phyloP scores from a whole-genome alignment of 495 filamentous ascomycete genomes.

The Lineolata rhizophorae region DNA sequence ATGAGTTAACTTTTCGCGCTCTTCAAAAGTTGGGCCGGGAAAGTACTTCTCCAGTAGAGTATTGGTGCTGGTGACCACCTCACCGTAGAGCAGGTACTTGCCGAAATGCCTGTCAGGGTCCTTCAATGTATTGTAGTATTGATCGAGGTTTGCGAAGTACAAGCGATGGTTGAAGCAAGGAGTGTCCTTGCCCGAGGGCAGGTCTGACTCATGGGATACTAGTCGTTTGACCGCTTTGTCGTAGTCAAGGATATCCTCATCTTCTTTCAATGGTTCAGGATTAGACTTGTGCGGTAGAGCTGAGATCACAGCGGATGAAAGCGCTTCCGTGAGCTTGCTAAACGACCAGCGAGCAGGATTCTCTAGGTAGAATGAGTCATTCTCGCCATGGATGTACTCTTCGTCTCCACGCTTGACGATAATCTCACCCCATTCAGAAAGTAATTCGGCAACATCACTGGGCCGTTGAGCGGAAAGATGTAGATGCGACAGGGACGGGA shows the following conservation, averaged over 20 bases:
- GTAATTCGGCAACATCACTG: conserved; percentile 39
- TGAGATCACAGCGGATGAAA: no score
- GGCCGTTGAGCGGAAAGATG: conserved; percentile 58
- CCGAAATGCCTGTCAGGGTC: conserved; percentile 47
- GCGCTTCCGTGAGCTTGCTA: conserved; percentile 20
- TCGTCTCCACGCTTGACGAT: conserved; percentile 42
- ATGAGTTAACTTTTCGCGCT: not conserved
- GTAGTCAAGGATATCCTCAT: conserved; percentile 41
- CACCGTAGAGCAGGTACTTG: conserved; percentile 59
- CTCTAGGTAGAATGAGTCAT: conserved; percentile 67
- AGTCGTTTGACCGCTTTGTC: conserved; percentile 48
- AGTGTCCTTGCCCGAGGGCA: conserved; percentile 52
- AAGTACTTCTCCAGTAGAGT: conserved; percentile 78
- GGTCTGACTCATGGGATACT: conserved; percentile 43
- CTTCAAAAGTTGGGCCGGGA: not conserved
- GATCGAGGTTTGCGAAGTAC: conserved; percentile 49
- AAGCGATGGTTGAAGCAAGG: conserved; percentile 74
- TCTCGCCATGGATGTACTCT: conserved; percentile 63
- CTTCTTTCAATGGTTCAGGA: not conserved
- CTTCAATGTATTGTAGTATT: conserved; percentile 36
- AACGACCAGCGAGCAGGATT: conserved; percentile 41
- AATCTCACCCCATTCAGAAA: conserved; percentile 42
- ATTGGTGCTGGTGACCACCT: conserved; percentile 85
- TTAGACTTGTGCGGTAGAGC: not conserved
- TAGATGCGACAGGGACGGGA: conserved; percentile 67